phyloP scores from a whole-genome alignment of 2,329 filamentous ascomycete species.

The Colletotrichum sp. region DNA sequence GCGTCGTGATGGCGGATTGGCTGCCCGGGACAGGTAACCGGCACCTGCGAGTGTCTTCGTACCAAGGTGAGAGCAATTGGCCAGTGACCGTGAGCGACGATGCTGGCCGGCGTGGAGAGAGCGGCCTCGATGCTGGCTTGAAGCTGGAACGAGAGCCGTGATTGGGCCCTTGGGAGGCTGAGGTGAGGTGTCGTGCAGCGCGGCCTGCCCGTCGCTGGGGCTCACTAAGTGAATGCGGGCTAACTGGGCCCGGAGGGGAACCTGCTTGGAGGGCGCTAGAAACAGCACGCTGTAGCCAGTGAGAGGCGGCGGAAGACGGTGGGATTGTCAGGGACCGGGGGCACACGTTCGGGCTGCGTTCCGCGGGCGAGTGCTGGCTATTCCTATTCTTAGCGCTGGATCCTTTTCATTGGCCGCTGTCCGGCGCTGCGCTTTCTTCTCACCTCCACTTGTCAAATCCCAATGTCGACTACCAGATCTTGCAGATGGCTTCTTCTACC shows the following conservation, averaged over 20 bases:
- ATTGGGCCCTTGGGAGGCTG: constrained; percentile 7
- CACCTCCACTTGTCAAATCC: constrained; percentile 11
- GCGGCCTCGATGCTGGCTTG: not conserved
- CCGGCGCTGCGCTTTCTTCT: constrained; percentile 7
- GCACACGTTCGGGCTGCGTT: constrained; percentile 11
- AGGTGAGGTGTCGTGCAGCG: constrained; percentile 20
- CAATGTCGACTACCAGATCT: constrained; percentile 14
- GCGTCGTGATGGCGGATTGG: constrained; percentile 5
- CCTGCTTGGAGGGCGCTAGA: constrained; percentile 15
- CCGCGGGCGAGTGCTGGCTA: not conserved
- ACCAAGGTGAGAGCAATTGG: not conserved
- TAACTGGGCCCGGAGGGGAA: not conserved
- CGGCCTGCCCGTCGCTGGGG: constrained; percentile 16
- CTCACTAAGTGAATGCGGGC: not conserved
- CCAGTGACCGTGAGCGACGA: not conserved
- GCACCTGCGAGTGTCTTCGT: not conserved
- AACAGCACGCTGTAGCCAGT: constrained; percentile 6
- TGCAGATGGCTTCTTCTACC: constrained; percentile 4
- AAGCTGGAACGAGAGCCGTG: not conserved
- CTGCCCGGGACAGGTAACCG: constrained; percentile 6
- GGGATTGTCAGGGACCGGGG: constrained; percentile 3
- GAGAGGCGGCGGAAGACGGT: not conserved
- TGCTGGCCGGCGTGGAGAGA: not conserved
- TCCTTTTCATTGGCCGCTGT: constrained; percentile 27
- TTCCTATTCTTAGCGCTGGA: constrained; percentile 31